These are phyloP conservation scores for Lolium rigidum DNA, from an alignment of 176 grass and related monocot species.

Conservation along the genomic window DNA sequence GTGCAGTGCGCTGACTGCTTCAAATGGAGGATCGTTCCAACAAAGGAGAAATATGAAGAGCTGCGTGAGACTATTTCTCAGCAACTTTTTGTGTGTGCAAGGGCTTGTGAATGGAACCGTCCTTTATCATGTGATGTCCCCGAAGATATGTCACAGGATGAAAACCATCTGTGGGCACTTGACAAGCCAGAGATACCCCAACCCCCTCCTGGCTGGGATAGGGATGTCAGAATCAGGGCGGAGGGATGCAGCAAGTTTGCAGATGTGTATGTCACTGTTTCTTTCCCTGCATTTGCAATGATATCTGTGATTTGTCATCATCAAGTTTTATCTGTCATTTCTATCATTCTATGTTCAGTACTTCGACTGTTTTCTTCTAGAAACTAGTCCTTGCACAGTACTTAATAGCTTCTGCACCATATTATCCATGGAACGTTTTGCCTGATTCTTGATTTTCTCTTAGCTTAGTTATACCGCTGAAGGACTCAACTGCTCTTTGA, in stretches of 20 bases:
- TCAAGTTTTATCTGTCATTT: conserved; percentile 8
- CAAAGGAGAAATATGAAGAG: conserved; percentile 91
- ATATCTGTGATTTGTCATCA: not conserved
- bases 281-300: conserved; percentile 37
- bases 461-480: conserved; percentile 26
- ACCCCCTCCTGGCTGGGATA: conserved; percentile 81
- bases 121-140: conserved; percentile 66
- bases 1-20: conserved; percentile 78
- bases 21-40: conserved; percentile 90
- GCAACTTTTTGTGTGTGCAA: conserved; percentile 64
- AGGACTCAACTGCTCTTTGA: not conserved
- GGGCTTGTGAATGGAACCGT: conserved; percentile 69
- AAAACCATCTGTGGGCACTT: conserved; percentile 72
- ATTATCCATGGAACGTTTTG: not conserved
- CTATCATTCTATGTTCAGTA: not conserved
- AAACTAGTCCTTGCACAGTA: not conserved
- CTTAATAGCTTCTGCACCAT: not conserved
- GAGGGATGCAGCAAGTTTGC: conserved; percentile 76
- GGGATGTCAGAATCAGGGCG: conserved; percentile 79
- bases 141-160: conserved; percentile 84
- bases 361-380: not conserved
- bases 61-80: conserved; percentile 64
- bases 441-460: conserved; percentile 15
- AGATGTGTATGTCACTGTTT: conserved; percentile 70
- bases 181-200: conserved; percentile 78